Evolutionary conservation across 1,284 basidiomycete genomes (phyloP).

Genomic region (Ganoderma resinaceum): DNA sequence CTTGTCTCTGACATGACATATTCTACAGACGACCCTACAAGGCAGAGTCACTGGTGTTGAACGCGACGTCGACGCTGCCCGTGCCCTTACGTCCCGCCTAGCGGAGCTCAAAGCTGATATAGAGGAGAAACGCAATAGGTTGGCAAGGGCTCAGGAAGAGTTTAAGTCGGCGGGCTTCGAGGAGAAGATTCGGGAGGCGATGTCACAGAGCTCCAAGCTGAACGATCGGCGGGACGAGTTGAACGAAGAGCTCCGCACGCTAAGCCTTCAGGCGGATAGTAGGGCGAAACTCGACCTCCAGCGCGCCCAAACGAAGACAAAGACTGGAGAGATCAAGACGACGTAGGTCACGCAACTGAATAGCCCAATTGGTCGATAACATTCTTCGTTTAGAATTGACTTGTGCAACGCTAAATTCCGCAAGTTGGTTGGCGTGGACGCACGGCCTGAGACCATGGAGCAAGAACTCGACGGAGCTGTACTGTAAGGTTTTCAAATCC

Average conservation of each 20-base stretch:
- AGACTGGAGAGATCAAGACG: conserved; percentile 68
- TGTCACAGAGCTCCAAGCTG: conserved; percentile 59
- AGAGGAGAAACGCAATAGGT: conserved; percentile 67
- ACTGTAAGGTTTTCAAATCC: conserved; percentile 51
- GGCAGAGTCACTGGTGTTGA: conserved; percentile 32
- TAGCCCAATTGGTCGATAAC: background rate
- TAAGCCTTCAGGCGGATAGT: conserved; percentile 85
- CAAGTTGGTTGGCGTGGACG: conserved; percentile 66
- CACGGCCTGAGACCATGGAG: conserved; percentile 74
- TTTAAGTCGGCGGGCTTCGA: conserved; percentile 74
- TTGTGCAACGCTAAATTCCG: conserved; percentile 67
- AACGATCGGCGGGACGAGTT: conserved; percentile 79
- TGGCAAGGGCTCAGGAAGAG: conserved; percentile 64
- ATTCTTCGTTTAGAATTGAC: conserved; percentile 56
- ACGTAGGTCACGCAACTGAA: conserved; percentile 55
- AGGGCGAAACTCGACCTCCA: conserved; percentile 86
- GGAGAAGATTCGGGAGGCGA: conserved; percentile 68
- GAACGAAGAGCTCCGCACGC: conserved; percentile 73
- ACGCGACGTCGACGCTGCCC: conserved; percentile 35
- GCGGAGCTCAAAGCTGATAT: conserved; percentile 55
- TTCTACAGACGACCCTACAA: conserved; percentile 31
- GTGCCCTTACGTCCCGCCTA: conserved; percentile 30
- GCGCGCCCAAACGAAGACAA: conserved; percentile 70
- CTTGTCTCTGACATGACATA: background rate
- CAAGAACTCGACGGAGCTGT: conserved; percentile 66